Conservation (phyloP, 768 basidiomycete genomes). For the Tulasnella calospora region DNA sequence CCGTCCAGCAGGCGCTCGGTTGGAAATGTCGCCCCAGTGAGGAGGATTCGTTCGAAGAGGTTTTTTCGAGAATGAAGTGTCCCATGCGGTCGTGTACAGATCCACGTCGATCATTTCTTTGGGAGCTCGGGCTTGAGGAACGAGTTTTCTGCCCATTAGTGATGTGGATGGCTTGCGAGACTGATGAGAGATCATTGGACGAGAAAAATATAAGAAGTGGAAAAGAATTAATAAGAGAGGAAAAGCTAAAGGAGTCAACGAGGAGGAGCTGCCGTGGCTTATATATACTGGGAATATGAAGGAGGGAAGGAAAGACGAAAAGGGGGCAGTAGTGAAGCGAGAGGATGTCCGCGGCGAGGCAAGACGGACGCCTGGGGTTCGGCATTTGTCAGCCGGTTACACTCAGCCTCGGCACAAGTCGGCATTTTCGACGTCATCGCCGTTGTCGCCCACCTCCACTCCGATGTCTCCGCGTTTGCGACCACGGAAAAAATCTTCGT, state of each 20-base stretch:
- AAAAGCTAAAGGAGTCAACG: not conserved
- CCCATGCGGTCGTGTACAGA: not conserved
- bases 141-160: not conserved
- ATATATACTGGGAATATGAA: not conserved
- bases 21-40: not conserved
- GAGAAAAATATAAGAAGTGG: not conserved
- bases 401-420: not conserved
- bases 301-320: not conserved
- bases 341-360: not conserved
- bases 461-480: not conserved
- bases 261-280: not conserved
- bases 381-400: not conserved
- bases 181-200: not conserved
- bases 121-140: not conserved
- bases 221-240: not conserved
- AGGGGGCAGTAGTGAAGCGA: not conserved
- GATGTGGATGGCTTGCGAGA: not conserved
- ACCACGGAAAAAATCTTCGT: not conserved
- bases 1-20: not conserved
- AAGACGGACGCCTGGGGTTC: not conserved
- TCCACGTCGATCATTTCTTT: not conserved
- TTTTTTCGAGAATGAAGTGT: not conserved
- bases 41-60: slow-evolving; percentile 12
- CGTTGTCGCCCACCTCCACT: not conserved
- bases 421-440: not conserved